Evolutionary conservation across 140 eudicot species (phyloP).

Genomic region (Senecio squalidus): DNA sequence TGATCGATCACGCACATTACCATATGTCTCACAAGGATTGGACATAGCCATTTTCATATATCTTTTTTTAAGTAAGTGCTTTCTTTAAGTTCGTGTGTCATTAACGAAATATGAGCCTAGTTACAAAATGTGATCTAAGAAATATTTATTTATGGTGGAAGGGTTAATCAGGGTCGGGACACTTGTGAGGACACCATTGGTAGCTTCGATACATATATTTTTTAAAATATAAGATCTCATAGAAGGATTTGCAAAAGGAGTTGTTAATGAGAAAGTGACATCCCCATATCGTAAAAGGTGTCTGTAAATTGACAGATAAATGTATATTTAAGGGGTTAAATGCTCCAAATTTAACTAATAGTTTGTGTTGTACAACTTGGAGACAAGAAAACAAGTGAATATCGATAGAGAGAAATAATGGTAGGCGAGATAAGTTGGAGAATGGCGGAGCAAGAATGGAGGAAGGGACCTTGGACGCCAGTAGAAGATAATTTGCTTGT

Average conservation of each 20-base stretch:
- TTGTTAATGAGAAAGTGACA: slow-evolving; percentile 28
- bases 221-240: slow-evolving; percentile 11
- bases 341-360: slow-evolving; percentile 1
- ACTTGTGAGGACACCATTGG: slow-evolving; percentile 33
- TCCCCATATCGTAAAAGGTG: slow-evolving; percentile 18
- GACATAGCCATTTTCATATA: background rate
- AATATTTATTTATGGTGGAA: too few relatives aligned
- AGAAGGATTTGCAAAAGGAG: too few relatives aligned
- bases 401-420: slow-evolving; percentile 9
- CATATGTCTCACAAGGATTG: background rate
- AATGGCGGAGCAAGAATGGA: slow-evolving; percentile 51
- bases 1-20: background rate
- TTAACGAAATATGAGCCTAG: slow-evolving; percentile 29
- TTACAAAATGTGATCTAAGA: slow-evolving; percentile 15
- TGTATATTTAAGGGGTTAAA: slow-evolving; percentile 10
- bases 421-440: slow-evolving; percentile 37
- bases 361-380: slow-evolving; percentile 28
- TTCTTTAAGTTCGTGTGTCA: slow-evolving; percentile 32
- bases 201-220: slow-evolving; percentile 10
- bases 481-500: slow-evolving; percentile 59
- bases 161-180: too few relatives aligned
- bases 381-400: slow-evolving; percentile 22
- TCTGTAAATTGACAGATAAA: slow-evolving; percentile 25
- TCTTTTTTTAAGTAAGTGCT: background rate
- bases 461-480: slow-evolving; percentile 87